Evolutionary conservation across 257 asterid species (phyloP), one percentile per base, ranked within the genome.

Genomic region (Rauvolfia tetraphylla): DNA sequence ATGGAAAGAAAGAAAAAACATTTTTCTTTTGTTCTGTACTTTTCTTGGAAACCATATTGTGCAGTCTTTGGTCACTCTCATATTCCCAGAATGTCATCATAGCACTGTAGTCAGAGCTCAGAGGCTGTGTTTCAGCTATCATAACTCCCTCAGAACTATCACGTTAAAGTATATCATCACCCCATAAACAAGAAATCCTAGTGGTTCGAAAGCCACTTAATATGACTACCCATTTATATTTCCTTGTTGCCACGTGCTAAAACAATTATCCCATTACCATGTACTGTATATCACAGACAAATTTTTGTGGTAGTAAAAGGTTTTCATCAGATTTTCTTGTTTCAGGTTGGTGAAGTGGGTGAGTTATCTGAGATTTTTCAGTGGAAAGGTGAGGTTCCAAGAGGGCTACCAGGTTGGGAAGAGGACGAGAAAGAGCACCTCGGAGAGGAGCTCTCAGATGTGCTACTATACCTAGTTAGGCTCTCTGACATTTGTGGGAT

Each of bases 261-360:
- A n/a, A n/a, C n/a, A n/a, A n/a, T n/a, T n/a, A n/a, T n/a, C n/a
- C n/a, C n/a, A n/a, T n/a, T n/a, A n/a, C n/a, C n/a, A n/a, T n/a
- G n/a, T n/a, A n/a, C n/a, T 41, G 8, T 41, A 41, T 41, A 4
- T 41, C 8, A 4, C 44, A 41, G 44, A 41, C 44, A 41, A 39
- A 39, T 41, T 6, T 41, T 41, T 41, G 5, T 41, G 44, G 46
- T 27, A 18, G 27, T 42, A 42, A 13, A 74, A 25, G 18, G 11
- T 51, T 53, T 46, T 58, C 38, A 33, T 73, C 22, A 68, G 38
- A 31, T 58, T 42, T 61, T 71, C 51, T 78, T 78, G 13, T 36
- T 68, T n/a, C 81, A 90, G 95, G 88, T 90, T 17, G 96, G 91
- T 14, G 96, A 90, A 84, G 90, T 88, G 10, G 96, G 96, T 38